Evolutionary conservation across 1,284 basidiomycete genomes (phyloP).

Genomic region (Irpex sp.): DNA sequence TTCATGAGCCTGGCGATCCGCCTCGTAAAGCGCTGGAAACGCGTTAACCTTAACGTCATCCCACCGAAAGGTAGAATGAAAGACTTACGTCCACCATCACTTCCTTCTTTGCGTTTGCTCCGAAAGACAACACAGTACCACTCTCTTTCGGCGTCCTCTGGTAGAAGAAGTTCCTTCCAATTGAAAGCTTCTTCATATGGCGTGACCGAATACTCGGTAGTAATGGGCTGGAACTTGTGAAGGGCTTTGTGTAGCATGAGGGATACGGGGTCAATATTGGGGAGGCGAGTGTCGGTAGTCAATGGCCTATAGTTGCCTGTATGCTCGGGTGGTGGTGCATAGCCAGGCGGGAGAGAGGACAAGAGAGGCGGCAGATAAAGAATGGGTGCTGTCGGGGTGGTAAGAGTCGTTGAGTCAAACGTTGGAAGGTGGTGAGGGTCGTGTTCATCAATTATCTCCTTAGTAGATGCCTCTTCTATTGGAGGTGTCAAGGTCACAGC

Average conservation of each 20-base stretch:
- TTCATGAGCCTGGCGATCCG: slow-evolving; percentile 84
- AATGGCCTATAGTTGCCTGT: slow-evolving; percentile 38
- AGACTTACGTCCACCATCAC: slow-evolving; percentile 62
- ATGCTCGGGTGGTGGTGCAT: slow-evolving; percentile 18
- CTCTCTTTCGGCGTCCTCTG: slow-evolving; percentile 69
- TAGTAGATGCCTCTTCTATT: slow-evolving; percentile 1
- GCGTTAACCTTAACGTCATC: neutral
- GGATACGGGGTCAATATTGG: slow-evolving; percentile 79
- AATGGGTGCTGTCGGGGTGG: slow-evolving; percentile 44
- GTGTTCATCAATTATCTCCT: slow-evolving; percentile 10
- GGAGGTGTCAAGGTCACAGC: slow-evolving; percentile 1
- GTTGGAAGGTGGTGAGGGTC: slow-evolving; percentile 62
- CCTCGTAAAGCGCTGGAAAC: slow-evolving; percentile 71
- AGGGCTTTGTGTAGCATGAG: slow-evolving; percentile 83
- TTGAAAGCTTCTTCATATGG: slow-evolving; percentile 82
- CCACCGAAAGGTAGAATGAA: neutral
- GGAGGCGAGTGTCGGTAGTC: slow-evolving; percentile 71
- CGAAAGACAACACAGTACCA: slow-evolving; percentile 92
- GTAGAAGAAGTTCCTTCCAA: slow-evolving; percentile 72
- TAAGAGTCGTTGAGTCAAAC: slow-evolving; percentile 33
- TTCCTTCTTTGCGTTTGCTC: slow-evolving; percentile 70
- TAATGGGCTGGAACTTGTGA: slow-evolving; percentile 68
- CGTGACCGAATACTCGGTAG: slow-evolving; percentile 56
- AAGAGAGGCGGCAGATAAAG: slow-evolving; percentile 80
- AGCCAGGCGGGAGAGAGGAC: slow-evolving; percentile 57